phyloP scores from a whole-genome alignment of 805 yeast genomes.

The Pichia cephalocereana region DNA sequence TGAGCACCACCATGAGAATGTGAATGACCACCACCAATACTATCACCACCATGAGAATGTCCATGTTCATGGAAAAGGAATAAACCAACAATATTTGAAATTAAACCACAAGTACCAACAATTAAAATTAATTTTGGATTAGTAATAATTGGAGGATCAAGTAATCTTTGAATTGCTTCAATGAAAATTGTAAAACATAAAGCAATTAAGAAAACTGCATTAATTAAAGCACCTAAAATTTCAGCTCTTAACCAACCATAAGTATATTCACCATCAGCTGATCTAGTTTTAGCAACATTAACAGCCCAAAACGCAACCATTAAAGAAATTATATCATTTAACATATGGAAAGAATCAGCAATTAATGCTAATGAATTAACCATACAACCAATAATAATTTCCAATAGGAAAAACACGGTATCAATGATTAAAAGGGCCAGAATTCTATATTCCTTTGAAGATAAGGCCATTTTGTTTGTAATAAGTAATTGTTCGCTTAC shows the following conservation, averaged over 20 bases:
- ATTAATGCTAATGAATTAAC: conserved; percentile 91
- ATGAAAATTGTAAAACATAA: conserved; percentile 85
- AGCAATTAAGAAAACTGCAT: conserved; percentile 88
- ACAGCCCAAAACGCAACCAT: conserved; percentile 96
- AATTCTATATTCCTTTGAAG: conserved; percentile 60
- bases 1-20: conserved; percentile 1
- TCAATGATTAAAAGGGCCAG: conserved; percentile 64
- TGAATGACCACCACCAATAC: conserved; percentile 11
- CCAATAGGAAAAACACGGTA: conserved; percentile 74
- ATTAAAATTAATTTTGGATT: conserved; percentile 75
- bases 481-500: too few species aligned
- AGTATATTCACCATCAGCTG: conserved; percentile 83
- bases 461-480: conserved; percentile 9
- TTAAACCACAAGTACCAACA: conserved; percentile 78
- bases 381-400: conserved; percentile 77
- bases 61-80: conserved; percentile 85
- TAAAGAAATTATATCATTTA: conserved; percentile 85
- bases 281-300: conserved; percentile 68
- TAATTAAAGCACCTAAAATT: conserved; percentile 87
- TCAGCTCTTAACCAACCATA: conserved; percentile 99
- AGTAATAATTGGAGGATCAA: conserved; percentile 68
- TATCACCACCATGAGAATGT: conserved; percentile 39
- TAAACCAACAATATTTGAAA: conserved; percentile 77
- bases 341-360: conserved; percentile 97
- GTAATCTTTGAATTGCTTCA: conserved; percentile 85